Conservation (phyloP, 257 asterid species). For the Solanum tarijense region DNA sequence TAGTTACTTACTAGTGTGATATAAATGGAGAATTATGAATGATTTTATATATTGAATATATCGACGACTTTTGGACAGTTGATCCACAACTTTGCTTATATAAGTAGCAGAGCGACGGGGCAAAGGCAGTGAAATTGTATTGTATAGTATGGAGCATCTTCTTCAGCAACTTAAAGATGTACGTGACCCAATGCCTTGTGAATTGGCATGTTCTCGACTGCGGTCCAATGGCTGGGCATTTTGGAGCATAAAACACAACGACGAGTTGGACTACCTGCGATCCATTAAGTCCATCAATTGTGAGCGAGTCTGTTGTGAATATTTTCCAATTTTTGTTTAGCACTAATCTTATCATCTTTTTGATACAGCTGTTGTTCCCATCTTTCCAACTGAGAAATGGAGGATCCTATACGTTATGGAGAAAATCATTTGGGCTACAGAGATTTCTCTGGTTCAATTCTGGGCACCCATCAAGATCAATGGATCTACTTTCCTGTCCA, state of each 20-base stretch:
- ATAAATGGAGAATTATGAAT: too few relatives aligned
- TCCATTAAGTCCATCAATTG: not conserved
- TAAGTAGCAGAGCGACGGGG: too few relatives aligned
- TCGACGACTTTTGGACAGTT: too few relatives aligned
- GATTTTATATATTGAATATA: too few relatives aligned
- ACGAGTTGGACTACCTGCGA: too few relatives aligned
- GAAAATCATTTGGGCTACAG: rapidly evolving
- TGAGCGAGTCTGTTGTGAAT: not conserved
- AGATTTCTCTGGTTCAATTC: too few relatives aligned
- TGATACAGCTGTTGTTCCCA: not conserved
- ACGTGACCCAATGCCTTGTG: not conserved
- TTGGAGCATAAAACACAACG: not conserved
- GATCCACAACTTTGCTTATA: too few relatives aligned
- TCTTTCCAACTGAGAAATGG: not conserved
- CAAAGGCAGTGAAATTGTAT: too few relatives aligned
- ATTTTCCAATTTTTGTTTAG: not conserved
- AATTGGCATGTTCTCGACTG: not conserved
- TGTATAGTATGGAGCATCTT: not conserved
- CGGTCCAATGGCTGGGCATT: rapidly evolving
- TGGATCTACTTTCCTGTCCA: too few relatives aligned
- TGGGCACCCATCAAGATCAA: too few relatives aligned
- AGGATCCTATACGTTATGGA: too few relatives aligned
- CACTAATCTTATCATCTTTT: not conserved
- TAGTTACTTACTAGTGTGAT: too few relatives aligned
- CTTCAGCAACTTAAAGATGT: not conserved